Base-by-base conservation (phyloP, 2,329 filamentous ascomycete genomes). In the Basipetospora chlamydospora region DNA sequence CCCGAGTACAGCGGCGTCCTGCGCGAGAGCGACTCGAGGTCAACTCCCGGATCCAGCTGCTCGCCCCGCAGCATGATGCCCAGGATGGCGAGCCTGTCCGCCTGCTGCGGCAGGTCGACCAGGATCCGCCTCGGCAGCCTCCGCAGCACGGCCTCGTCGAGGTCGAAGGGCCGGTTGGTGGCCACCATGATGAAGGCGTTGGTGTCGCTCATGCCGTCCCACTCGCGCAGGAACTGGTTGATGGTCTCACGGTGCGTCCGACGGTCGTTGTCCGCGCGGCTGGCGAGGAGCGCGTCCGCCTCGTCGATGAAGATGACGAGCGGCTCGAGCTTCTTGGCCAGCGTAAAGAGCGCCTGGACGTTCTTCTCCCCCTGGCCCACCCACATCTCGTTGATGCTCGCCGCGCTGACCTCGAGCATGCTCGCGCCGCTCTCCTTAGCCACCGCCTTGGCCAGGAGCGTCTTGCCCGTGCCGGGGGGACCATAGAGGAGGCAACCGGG, bases 151-250 rank as follows among this genome's bases (percentile, higher is more conserved):
- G 83, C 83, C 47, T 90, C 83, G 49, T 98, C 90, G 1, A 98
- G 72, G 50, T 96, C 90, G 49, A 93, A 95, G 0, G 90, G 90
- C 8, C 88, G 70, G 56, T 98, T 96, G 7, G 87, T 96, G 20
- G 90, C 88, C 0, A 96, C 86, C 86, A 98, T 95, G 56, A 98
- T 88, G 54, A 98, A 96, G 3, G 88, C 85, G 13, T 80, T 81
- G 32, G 77, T 71, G 47, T 82, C 80, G 37, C 65, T 64, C 64
- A 96, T 79, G 9, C 90, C 90, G 48, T 96, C 90, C 90, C 88
- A 96, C 55, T 96, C 88, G 37, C 86, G 80, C 34, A 98, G 63
- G 55, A 96, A 96, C 57, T 98, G 88, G 51, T 95, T 98, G 55
- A 96, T 87, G 38, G 90, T 79, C 54, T 95, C 88, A 34, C 87